Base-by-base conservation (phyloP, 2,329 filamentous ascomycete genomes). In the Arthrobotrys musiformis region DNA sequence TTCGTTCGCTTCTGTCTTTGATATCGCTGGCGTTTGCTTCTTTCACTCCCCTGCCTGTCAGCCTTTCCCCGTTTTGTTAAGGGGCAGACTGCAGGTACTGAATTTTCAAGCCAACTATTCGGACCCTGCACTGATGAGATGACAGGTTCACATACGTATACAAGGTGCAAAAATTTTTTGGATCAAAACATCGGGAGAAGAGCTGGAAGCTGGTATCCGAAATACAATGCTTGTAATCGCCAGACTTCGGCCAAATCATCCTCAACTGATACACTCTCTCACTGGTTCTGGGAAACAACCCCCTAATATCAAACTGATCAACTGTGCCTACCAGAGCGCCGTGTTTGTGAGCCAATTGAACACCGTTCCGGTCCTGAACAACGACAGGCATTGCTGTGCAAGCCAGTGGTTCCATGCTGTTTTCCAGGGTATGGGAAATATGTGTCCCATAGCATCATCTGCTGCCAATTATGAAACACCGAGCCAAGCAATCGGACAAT, bases 61-160 rank as follows among this genome's bases (percentile, higher is more conserved):
- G 72, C 72, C 72, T 64, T 76, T 76, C 44, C 72, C 72, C 48
- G 72, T 64, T 76, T 76, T 69, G 72, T 64, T 76, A 66, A 76
- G 72, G 72, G 72, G 72, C 72, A 64, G 58, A 70, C 63, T 76
- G 72, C 72, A 76, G 72, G 72, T 70, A 75, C 70, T 54, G 68
- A 26, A n/a, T 35, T 28, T 52, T 68, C 33, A 13, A 50, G 40
- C 61, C 63, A 46, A 56, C 52, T 56, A 11, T 74, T 62, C 46
- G 56, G 64, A 70, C 56, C 58, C 46, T 58, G n/a, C n/a, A n/a
- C n/a, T n/a, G 9, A 48, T 17, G 64, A 67, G 44, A 76, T 75
- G 62, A 63, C 70, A 75, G 70, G 62, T 61, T 52, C 60, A 37
- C 24, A 35, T 30, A 28, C 24, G 37, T 26, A 35, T 30, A 28